A percentile compares a stretch with the other conserved stretches of the same genome.
Evolutionary conservation across 768 basidiomycete genomes (phyloP).

Genomic region (Cystoderma amianthinum): DNA sequence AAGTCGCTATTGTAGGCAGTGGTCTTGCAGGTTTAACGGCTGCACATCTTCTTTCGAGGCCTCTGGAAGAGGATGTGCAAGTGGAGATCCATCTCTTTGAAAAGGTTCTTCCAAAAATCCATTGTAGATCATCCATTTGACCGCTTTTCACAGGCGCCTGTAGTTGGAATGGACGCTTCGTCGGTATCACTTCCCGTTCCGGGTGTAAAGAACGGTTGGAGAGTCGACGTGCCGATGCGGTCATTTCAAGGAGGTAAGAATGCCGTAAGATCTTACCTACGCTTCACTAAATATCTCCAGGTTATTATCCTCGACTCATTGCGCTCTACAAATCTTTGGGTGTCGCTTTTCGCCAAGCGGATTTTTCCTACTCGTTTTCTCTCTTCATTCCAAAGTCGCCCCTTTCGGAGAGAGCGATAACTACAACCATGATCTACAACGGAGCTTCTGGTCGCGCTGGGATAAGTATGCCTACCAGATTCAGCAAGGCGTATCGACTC

Average conservation of each 20-base stretch:
- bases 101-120: slow-evolving; percentile 34
- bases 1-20: slow-evolving; percentile 65
- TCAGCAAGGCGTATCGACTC: slow-evolving; percentile 9
- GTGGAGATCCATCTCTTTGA: slow-evolving; percentile 73
- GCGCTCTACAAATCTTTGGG: slow-evolving; percentile 56
- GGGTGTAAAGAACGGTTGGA: slow-evolving; percentile 31
- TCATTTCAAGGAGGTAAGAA: slow-evolving; percentile 70
- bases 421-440: slow-evolving; percentile 57
- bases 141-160: slow-evolving; percentile 29
- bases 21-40: slow-evolving; percentile 71
- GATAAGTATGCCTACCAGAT: slow-evolving; percentile 40
- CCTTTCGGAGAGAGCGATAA: slow-evolving; percentile 19
- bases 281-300: slow-evolving; percentile 21
- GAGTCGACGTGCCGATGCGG: slow-evolving; percentile 77
- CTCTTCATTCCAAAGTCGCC: slow-evolving; percentile 24
- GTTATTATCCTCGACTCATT: slow-evolving; percentile 71
- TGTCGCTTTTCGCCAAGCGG: slow-evolving; percentile 43
- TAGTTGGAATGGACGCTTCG: slow-evolving; percentile 65
- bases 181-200: slow-evolving; percentile 40
- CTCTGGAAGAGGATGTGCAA: slow-evolving; percentile 26
- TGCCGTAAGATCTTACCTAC: too few relatives aligned
- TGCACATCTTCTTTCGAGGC: slow-evolving; percentile 45
- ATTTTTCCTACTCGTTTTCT: slow-evolving; percentile 75
- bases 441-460: slow-evolving; percentile 51
- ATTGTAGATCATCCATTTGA: not conserved